Evolutionary conservation across 345 rosid species (phyloP).

Genomic region (Abelmoschus esculentus): DNA sequence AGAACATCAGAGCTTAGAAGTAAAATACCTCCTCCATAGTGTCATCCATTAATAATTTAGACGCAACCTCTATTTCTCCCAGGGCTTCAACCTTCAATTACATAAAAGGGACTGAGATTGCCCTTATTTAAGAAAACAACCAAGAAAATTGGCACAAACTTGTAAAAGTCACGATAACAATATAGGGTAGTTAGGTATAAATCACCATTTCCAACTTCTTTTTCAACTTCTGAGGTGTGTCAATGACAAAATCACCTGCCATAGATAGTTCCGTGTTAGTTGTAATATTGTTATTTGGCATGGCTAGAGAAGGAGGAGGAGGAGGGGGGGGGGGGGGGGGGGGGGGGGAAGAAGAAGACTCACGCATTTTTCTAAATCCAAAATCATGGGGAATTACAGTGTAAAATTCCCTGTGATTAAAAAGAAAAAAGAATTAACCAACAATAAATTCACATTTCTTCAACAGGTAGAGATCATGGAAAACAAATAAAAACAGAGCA

Average conservation of each 20-base stretch:
- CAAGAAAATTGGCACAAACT: background rate
- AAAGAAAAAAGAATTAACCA: background rate
- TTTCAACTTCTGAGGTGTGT: constrained; percentile 79
- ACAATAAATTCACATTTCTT: constrained; percentile 5
- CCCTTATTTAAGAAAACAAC: constrained; percentile 10
- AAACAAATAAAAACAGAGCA: background rate
- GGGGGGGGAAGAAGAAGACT: constrained; percentile 27
- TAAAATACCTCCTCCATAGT: constrained; percentile 40
- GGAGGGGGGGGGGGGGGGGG: background rate
- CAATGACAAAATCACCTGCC: constrained; percentile 81
- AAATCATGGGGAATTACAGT: constrained; percentile 86
- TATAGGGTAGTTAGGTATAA: background rate
- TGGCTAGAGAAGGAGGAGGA: background rate
- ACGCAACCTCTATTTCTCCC: constrained; percentile 80
- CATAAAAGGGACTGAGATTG: background rate
- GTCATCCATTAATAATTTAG: constrained; percentile 59
- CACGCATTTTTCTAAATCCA: constrained; percentile 81
- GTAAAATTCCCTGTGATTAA: constrained; percentile 72
- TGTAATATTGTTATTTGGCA: background rate
- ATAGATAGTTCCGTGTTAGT: constrained; percentile 19
- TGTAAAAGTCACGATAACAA: background rate
- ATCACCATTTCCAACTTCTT: constrained; percentile 80
- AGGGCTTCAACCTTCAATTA: constrained; percentile 61
- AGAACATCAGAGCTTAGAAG: background rate
- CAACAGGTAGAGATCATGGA: background rate